Base-by-base conservation (phyloP, 2,329 filamentous ascomycete species). In the Cercospora sesami region DNA sequence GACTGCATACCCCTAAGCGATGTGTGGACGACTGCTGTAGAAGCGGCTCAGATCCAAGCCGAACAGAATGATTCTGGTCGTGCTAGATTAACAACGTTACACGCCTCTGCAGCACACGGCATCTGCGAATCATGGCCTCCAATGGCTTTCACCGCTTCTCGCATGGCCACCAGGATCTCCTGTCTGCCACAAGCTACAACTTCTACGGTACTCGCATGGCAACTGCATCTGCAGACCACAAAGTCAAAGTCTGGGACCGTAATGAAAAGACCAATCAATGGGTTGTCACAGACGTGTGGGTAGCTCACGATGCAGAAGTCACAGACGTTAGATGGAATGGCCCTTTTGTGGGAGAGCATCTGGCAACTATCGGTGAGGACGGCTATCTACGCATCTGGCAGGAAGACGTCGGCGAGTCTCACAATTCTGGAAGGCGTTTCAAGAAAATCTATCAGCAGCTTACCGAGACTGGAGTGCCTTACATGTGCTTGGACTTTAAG, bases 241-340 rank as follows among this genome's bases (percentile, higher is more conserved):
- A 91, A 78, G 90, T 98, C 75, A 93, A 94, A 77, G 91, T 97
- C 70, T 97, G 94, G 86, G 92, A 94, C 80, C 86, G 90, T 59
- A 90, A 95, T 77, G 89, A 86, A 67, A 84, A 89, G 72, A 90
- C 93, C 74, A 88, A 89, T 51, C 83, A 87, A 66, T 97, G 93
- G 92, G 86, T 87, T 62, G 82, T 95, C 42, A 91, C 89, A 77
- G 94, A 98, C 81, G 93, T 88, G 66, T 97, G 94, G 93, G 89
- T 87, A 59, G 94, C 93, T 18, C 94, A 98, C 78, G 91, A 93
- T 77, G 92, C 92, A 60, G 93, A 97, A 80, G 91, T 98, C 70
- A 85, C 93, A 69, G 93, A 97, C 85, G 89, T 96, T 64, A 92
- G 95, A 84, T 98, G 94, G 94, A 91, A 96, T 66, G 92, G 93